Evolutionary conservation across 768 basidiomycete species (phyloP), one percentile per base, ranked within the genome.

Genomic region (Pisolithus marmoratus): DNA sequence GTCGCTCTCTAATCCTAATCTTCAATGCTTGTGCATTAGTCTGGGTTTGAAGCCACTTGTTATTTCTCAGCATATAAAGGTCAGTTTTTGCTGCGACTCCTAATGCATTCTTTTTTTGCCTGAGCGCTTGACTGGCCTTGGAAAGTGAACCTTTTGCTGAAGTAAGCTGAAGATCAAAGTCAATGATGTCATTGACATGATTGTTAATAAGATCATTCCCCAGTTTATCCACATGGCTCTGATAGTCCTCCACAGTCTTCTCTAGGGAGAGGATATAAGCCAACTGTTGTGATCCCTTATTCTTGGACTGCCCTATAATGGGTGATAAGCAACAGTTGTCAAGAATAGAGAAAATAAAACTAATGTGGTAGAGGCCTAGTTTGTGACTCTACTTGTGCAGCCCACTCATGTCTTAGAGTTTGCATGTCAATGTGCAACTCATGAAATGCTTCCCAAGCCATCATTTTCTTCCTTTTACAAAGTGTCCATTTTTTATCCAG

Each of bases 1-100:
- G 53, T 22, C 51, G 40, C 11, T 63, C 54, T 26, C 46, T 52
- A 23, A 62, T 40, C 11, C 57, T 27, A 2, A 19, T 46, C 44
- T 63, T 65, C 2, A 63, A 17, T 20, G 60, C 58, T 1, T 6
- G 51, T 8, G 60, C 60, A 52, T 66, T 63, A 52, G 59, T 58
- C 19, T 47, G 46, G 7, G 45, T 46, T 53, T 31, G 50, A 31
- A 56, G 49, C 26, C 53, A 60, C 9, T 36, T 48, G 42, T 50
- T 50, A 17, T 37, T 37, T 36, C 44, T 49, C 17, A 57, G n/a
- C 34, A 24, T 19, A 20, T 56, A 15, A 29, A 59, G 49, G 17
- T 56, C 42, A 11, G 34, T 48, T 8, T 5, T 11, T 20, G 29
- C 41, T 15, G 48, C 41, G 22, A 54, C 17, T 14, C 55, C 55